These are phyloP conservation scores for Fusarium oligoseptatum DNA, from an alignment of 2,329 filamentous ascomycete genomes.

Conservation along the genomic window DNA sequence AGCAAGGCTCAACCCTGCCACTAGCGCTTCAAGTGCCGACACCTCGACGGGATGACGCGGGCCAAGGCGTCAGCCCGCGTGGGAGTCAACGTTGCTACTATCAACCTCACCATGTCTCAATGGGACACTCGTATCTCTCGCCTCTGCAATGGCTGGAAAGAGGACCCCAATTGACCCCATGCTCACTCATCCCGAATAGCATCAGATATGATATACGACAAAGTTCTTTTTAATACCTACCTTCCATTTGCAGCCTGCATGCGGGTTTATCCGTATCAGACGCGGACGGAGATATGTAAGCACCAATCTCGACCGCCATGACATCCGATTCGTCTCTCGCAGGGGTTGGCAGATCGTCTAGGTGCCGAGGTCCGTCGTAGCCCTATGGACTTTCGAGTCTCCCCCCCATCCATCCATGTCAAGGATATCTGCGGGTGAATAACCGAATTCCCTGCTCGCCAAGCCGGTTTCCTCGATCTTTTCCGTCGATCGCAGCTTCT, in stretches of 20 bases:
- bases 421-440: background rate
- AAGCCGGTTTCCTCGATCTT: background rate
- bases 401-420: background rate
- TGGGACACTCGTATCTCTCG: background rate
- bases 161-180: background rate
- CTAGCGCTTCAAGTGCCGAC: background rate
- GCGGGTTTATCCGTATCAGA: background rate
- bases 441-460: background rate
- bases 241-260: background rate
- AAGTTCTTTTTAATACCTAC: background rate
- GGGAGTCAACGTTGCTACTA: background rate
- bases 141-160: background rate
- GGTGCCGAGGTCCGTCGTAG: background rate
- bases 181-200: background rate
- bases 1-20: background rate
- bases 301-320: background rate
- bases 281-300: background rate
- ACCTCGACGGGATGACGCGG: background rate
- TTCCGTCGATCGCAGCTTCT: background rate
- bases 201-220: background rate
- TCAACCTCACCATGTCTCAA: background rate
- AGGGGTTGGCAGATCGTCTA: background rate
- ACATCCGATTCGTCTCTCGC: background rate
- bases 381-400: background rate
- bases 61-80: background rate